Evolutionary conservation across 352 stramenopile species (phyloP), one percentile per base, ranked within the genome.

Genomic region (Pythium scleroteichum): DNA sequence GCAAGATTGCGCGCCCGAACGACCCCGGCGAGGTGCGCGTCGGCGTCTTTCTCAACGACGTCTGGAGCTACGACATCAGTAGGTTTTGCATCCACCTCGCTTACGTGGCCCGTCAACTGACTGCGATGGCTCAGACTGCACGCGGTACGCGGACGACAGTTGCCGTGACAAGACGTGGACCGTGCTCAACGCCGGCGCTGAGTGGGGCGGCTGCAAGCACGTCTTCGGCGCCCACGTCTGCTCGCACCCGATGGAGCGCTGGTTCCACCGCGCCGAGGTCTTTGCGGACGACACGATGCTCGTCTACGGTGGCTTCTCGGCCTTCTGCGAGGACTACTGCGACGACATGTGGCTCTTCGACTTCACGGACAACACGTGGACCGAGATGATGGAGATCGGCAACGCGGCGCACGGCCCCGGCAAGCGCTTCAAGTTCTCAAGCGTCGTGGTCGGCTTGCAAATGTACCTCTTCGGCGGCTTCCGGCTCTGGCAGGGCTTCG

Each of bases 1-100:
- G 95, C 49, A 95, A 96, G 54, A 79, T 92, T 39, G 66, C 75
- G 5, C 81, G 80, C 17, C 59, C 64, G 3, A 68, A 52, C 10
- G 70, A 88, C 33, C 59, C 38, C 23, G 72, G 75, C 2, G 68
- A 74, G 2, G 85, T 97, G 13, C 78, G 74, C 20, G 87, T 97
- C 19, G 91, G 87, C 14, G 76, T 96, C 32, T 96, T 92, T 29
- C 98, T 96, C 78, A 99, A 99, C 62, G 96, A 99, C 67, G 78
- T 98, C 32, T 99, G 96, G 95, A 86, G 84, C 62, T 99, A 98
- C 73, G 85, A 98, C 51, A 88, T 98, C 19, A 92, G 85, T 90
- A 53, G 39, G 62, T 61, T 57, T 54, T 14, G 20, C 1, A n/a
- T n/a, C n/a, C n/a, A n/a, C n/a, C n/a, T n/a, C n/a, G n/a, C n/a